Evolutionary conservation across 768 basidiomycete genomes (phyloP).

Genomic region (Naematelia encephala): DNA sequence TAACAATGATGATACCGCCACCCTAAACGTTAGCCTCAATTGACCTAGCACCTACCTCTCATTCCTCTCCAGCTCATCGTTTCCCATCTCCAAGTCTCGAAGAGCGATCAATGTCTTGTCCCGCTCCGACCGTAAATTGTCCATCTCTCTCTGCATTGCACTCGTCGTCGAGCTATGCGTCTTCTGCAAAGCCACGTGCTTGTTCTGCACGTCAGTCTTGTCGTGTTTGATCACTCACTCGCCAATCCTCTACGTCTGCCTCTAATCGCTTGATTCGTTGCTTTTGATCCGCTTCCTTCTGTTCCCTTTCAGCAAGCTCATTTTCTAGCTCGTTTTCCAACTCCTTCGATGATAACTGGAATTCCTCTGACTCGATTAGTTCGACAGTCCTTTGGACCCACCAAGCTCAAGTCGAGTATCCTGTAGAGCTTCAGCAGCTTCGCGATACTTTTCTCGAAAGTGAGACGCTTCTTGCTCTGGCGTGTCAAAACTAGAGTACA

Average conservation of each 20-base stretch:
- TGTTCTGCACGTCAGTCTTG: constrained; percentile 34
- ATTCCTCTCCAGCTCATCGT: constrained; percentile 89
- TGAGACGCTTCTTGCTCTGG: constrained; percentile 38
- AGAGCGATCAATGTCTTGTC: constrained; percentile 48
- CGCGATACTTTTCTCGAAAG: constrained; percentile 38
- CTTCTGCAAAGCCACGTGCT: constrained; percentile 49
- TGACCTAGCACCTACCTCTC: constrained; percentile 60
- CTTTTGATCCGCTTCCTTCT: constrained; percentile 38
- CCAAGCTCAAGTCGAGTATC: constrained; percentile 46
- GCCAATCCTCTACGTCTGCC: constrained; percentile 42
- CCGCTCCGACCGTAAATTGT: constrained; percentile 58
- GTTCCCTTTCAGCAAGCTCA: constrained; percentile 44
- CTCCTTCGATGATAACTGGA: constrained; percentile 48
- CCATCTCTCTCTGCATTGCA: constrained; percentile 88
- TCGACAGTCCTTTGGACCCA: constrained; percentile 12
- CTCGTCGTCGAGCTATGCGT: constrained; percentile 80
- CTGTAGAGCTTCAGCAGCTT: constrained; percentile 36
- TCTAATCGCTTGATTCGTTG: constrained; percentile 41
- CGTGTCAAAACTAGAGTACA: constrained; percentile 34
- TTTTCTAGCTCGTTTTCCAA: constrained; percentile 50
- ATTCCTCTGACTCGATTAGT: constrained; percentile 38
- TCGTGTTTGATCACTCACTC: constrained; percentile 19
- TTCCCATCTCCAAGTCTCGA: constrained; percentile 50
- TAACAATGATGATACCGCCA: constrained; percentile 50
- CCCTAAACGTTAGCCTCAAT: constrained; percentile 57